Conservation (phyloP, 2,329 filamentous ascomycete genomes). For the Fusarium poae region DNA sequence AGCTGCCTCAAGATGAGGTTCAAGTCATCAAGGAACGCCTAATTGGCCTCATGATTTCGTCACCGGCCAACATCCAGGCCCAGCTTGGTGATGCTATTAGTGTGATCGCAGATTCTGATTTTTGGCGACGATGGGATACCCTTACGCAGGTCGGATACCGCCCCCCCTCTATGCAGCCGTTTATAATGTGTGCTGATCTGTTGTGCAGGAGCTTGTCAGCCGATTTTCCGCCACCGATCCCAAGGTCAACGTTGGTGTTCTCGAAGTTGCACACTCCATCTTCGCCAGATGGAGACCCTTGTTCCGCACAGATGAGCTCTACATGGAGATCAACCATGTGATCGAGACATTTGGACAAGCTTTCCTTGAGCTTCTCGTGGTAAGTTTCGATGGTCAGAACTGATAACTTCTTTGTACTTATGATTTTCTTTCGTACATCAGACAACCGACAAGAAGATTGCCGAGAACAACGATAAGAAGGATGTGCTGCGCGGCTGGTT, state of each 20-base stretch:
- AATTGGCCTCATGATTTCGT: constrained; percentile 95
- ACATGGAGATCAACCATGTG: constrained; percentile 96
- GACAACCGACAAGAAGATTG: constrained; percentile 78
- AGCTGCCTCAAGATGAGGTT: constrained; percentile 85
- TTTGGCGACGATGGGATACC: constrained; percentile 97
- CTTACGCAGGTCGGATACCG: constrained; percentile 76
- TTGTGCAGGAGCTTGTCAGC: constrained; percentile 81
- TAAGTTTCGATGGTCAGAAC: constrained; percentile 55
- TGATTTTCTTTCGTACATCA: constrained; percentile 47
- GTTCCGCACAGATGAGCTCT: constrained; percentile 92
- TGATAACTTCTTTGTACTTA: constrained; percentile 29
- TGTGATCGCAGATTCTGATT: constrained; percentile 97
- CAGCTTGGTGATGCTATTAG: constrained; percentile 97
- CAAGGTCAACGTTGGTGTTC: constrained; percentile 89
- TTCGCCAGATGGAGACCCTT: constrained; percentile 96
- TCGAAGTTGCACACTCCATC: constrained; percentile 98
- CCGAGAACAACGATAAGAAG: constrained; percentile 81
- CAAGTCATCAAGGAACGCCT: constrained; percentile 92
- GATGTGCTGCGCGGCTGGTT: constrained; percentile 81
- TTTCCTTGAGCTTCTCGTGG: constrained; percentile 83
- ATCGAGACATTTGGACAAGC: constrained; percentile 85
- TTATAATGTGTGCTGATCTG: constrained; percentile 16
- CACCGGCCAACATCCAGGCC: constrained; percentile 87
- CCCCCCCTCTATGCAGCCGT: no score
- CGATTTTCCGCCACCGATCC: constrained; percentile 85